A percentile compares a stretch with the other conserved stretches of the same genome.
Conservation (phyloP, 2,329 filamentous ascomycete species). For the Coleophoma cylindrospora region DNA sequence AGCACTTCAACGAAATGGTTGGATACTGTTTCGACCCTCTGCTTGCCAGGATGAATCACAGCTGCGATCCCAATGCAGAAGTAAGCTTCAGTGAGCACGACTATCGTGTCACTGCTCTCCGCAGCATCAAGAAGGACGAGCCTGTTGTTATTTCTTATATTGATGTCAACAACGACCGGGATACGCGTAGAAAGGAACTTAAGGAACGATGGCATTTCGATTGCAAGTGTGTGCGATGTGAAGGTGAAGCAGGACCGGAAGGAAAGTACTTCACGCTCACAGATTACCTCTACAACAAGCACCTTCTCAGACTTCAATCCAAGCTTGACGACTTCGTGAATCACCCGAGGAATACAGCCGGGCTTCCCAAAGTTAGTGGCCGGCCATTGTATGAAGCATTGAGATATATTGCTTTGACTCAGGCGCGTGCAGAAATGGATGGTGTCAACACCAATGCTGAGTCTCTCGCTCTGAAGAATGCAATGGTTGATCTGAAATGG, state of each 20-base stretch:
- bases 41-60: constrained; percentile 52
- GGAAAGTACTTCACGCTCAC: too few relatives aligned
- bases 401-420: too few relatives aligned
- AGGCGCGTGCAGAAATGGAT: too few relatives aligned
- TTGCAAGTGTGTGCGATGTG: constrained; percentile 20
- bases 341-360: too few relatives aligned
- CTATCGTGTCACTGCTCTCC: constrained; percentile 45
- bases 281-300: too few relatives aligned
- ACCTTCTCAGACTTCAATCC: too few relatives aligned
- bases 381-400: too few relatives aligned
- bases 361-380: too few relatives aligned
- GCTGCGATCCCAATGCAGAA: constrained; percentile 54
- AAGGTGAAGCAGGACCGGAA: neutral
- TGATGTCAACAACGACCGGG: constrained; percentile 32
- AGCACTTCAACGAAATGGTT: constrained; percentile 45
- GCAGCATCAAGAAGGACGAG: constrained; percentile 42
- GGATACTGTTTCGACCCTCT: constrained; percentile 52
- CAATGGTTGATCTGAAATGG: too few relatives aligned
- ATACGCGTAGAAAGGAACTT: constrained; percentile 9
- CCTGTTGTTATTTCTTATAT: constrained; percentile 60
- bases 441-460: too few relatives aligned
- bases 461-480: too few relatives aligned
- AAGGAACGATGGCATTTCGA: constrained; percentile 19
- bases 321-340: too few relatives aligned
- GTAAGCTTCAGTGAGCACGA: constrained; percentile 49